Base-by-base conservation (phyloP, 208 protist species). In the Trypanosoma vivax region DNA sequence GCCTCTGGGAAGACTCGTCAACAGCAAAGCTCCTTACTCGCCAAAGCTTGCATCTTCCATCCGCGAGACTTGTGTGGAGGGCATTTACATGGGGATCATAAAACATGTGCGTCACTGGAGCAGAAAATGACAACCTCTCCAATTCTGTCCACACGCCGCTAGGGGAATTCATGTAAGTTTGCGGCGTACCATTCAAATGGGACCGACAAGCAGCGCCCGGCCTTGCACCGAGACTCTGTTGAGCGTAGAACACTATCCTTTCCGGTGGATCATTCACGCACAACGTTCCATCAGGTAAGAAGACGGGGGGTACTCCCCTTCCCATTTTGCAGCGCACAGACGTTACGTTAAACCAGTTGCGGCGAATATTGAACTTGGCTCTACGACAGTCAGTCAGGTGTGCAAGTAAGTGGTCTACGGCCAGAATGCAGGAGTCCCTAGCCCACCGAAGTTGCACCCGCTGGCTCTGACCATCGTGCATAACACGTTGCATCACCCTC, bases 261-360 rank as follows among this genome's bases (percentile, higher is more conserved):
- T 61, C 43, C 18, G 13, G 19, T 21, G 46, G 46, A n/a, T 52
- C 45, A 43, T 51, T 57, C 6, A 64, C 28, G 37, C 58, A 64
- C 5, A 64, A 16, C n/a, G 47, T 57, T 37, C 58, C 58, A 42
- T 64, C 58, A 3, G 58, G 47, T 34, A 64, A 29, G n/a, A 64
- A 19, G 4, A 64, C 13, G 0, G 58, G 58, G 7, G 23, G 10
- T 29, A 65, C 14, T 23, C 34, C 27, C 21, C 2, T 24, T 11
- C n/a, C 13, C 21, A 19, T 10, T 14, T 2, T 34, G 16, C 27
- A 31, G 24, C 48, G 28, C 3, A 70, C 18, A 29, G 47, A 29
- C 9, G 63, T 47, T 9, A 27, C 2, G 55, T 68, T 68, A 43
- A 68, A 68, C 29, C 42, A 46, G 24, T 60, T 55, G 6, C 47